Conservation (phyloP, 495 filamentous ascomycete genomes). For the Xylaria castorea region DNA sequence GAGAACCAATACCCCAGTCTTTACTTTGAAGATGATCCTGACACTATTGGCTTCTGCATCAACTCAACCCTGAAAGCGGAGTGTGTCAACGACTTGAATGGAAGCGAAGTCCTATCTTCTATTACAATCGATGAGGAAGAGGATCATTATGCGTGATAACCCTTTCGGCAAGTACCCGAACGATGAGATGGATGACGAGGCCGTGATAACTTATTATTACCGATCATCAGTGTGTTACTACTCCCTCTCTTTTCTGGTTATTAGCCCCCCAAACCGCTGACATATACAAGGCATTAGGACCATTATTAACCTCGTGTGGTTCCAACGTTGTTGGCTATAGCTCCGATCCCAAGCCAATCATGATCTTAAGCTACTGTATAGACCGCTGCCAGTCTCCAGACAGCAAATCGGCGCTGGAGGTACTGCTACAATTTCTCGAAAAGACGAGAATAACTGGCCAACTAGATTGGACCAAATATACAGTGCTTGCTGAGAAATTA, state of each 20-base stretch:
- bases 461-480: background rate
- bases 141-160: background rate
- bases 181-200: background rate
- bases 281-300: background rate
- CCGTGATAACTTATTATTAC: background rate
- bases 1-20: background rate
- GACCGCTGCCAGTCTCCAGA: background rate
- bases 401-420: background rate
- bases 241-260: background rate
- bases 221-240: background rate
- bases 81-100: background rate
- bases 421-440: background rate
- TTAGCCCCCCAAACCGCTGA: background rate
- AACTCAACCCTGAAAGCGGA: background rate
- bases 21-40: background rate
- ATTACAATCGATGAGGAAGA: background rate
- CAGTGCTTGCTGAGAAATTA: background rate
- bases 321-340: background rate
- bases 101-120: background rate
- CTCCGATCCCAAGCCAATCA: background rate
- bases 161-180: background rate
- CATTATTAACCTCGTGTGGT: background rate
- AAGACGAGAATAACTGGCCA: background rate
- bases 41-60: background rate
- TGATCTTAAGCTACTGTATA: constrained; percentile 5